Base-by-base conservation (phyloP, 371 early-diverging fungal genomes). In the Mortierella sp. region DNA sequence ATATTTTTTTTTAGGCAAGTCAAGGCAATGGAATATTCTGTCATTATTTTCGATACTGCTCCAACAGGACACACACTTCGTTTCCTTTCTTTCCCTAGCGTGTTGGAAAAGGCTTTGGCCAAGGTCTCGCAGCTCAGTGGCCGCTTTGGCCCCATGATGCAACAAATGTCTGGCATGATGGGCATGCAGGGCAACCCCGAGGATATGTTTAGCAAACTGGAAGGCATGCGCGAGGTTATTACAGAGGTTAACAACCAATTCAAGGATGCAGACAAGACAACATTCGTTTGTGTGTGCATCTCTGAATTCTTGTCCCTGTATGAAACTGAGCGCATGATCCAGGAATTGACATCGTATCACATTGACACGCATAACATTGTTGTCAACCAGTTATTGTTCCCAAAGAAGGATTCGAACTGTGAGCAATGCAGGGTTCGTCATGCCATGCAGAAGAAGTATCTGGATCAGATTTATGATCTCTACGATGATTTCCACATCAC, bases 61-160 rank as follows among this genome's bases (percentile, higher is more conserved):
- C 99, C 99, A 15, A 99, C 99, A 15, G 99, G 99, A n/a, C 99
- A 99, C 83, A 99, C 99, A 4, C 93, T 99, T 61, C 95, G 99
- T 51, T 99, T 99, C 89, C 86, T 99, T 66, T 97, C 97, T 28
- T 98, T 99, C 91, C 98, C 99, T 1, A 92, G 92, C 35, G 96
- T 98, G 2, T 83, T 99, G 58, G 98, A 98, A 71, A 98, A 99
- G 87, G 98, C 97, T 13, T 85, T 99, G 64, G 95, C 93, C 47
- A 98, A 98, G 86, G 91, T 99, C 57, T 91, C 94, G 60, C 93
- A 96, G 77, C 86, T 98, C 26, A 93, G 96, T 65, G 95, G 96
- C 31, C 87, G 95, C 6, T 96, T 99, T 75, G 98, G 97, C 0
- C 96, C 97, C 40, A 95, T 98, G 95, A 91, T 98, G 82, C 92